Evolutionary conservation across 495 filamentous ascomycete species (phyloP).

Genomic region (Neurospora intermedia): DNA sequence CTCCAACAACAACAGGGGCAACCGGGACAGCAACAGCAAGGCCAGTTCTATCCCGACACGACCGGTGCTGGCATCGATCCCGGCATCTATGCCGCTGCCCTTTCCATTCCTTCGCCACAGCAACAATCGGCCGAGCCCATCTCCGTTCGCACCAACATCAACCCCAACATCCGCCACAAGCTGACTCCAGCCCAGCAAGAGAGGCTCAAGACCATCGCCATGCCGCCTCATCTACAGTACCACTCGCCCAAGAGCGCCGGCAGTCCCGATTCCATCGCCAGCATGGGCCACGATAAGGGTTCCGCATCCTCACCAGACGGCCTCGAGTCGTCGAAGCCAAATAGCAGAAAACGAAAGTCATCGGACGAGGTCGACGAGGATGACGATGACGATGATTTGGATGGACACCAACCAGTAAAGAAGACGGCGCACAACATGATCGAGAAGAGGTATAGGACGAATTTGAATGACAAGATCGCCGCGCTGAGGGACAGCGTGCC

Average conservation of each 20-base stretch:
- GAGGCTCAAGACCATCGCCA: constrained; percentile 42
- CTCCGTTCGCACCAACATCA: constrained; percentile 6
- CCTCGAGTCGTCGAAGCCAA: constrained; percentile 34
- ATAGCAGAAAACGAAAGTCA: constrained; percentile 52
- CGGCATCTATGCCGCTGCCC: constrained; percentile 2
- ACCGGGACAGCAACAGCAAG: neutral
- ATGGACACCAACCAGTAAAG: constrained; percentile 67
- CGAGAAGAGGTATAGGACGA: constrained; percentile 91
- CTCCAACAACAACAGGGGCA: constrained; percentile 20
- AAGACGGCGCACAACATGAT: constrained; percentile 97
- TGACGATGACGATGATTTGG: constrained; percentile 38
- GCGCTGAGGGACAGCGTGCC: constrained; percentile 84
- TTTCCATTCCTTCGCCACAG: constrained; percentile 3
- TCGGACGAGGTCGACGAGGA: constrained; percentile 41
- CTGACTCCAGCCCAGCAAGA: constrained; percentile 44
- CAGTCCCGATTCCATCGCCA: constrained; percentile 34
- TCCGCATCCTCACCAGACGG: constrained; percentile 37
- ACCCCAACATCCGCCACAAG: constrained; percentile 19
- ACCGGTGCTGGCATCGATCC: constrained; percentile 6
- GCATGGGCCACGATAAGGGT: constrained; percentile 27
- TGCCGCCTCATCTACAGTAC: constrained; percentile 45
- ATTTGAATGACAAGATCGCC: constrained; percentile 93
- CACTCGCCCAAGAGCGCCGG: constrained; percentile 41
- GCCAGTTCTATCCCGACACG: constrained; percentile 12
- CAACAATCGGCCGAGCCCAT: constrained; percentile 3